Evolutionary conservation across 345 rosid genomes (phyloP), one percentile per base, ranked within the genome.

Genomic region (Gossypium ekmanianum): DNA sequence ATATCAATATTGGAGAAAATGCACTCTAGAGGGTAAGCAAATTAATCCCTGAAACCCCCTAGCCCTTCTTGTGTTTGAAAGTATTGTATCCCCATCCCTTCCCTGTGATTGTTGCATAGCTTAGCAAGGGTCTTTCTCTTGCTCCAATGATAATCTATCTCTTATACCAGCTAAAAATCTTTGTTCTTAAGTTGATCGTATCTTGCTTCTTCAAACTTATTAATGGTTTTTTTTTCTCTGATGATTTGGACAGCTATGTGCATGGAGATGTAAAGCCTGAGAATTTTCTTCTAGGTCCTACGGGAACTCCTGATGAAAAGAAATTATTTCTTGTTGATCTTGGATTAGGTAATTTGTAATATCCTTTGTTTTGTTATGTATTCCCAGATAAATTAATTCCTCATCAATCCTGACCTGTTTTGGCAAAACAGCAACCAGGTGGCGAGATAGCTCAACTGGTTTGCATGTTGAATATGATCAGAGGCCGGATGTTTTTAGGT

Each of bases 201-300:
- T 47, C n/a, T 45, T 61, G 45, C 50, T 58, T 73, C 58, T 45
- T 47, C 27, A 17, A 61, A 41, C 34, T 61, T 73, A 52, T 64
- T 55, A 39, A 75, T 75, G 17, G 29, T 22, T 18, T 55, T 22
- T 22, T 57, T 22, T 54, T 56, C 24, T 52, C 70, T 43, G 45
- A 43, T n/a, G 27, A 58, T 67, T 52, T 18, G 64, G 44, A 78
- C 79, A 90, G 94, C 58, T 90, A 86, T 79, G 90, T 90, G 70
- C 94, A 90, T 76, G 94, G 94, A 43, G 94, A 90, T 81, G 90
- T 90, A 41, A 90, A 90, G 88, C 92, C 94, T 20, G 94, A 90
- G 79, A 90, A 90, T 78, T 88, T 90, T 79, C 85, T 90, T 59
- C 90, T 90, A 79, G 94, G 94, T 77, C 81, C 84, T 63, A 83